Base-by-base conservation (phyloP, 2,329 filamentous ascomycete genomes). In the Pleurostoma richardsiae region DNA sequence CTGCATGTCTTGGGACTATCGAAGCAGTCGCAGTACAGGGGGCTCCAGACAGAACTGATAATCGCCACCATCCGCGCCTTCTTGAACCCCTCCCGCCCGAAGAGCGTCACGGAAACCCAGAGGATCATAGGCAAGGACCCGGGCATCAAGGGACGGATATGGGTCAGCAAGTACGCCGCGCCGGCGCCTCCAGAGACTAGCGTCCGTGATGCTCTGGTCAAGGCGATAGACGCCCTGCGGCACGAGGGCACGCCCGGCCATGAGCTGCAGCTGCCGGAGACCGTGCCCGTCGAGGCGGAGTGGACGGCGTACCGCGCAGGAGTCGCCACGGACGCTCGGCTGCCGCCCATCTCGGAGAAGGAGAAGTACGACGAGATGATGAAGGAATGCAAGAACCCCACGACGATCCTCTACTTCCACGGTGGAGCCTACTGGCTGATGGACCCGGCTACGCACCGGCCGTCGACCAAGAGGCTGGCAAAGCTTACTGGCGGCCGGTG, bases 101-200 rank as follows among this genome's bases (percentile, higher is more conserved):
- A 56, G 8, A 72, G 80, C 29, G 67, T 95, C 28, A 71, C 76
- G 1, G 76, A 81, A 50, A 67, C 78, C 5, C 92, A 96, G 65
- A 70, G 67, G 39, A 56, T 79, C n/a, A 78, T 80, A 1, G 67
- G 79, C 40, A 79, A 73, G 48, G 85, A 87, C 45, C 77, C 77
- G 0, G 82, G 80, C 0, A 72, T 95, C 59, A 90, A 88, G 60
- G 90, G 90, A 4, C 80, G 79, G 40, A 82, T 94, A 53, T 96
- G 91, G 91, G 75, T 95, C 28, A 85, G 83, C 56, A 86, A 81
- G 46, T 83, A 87, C 39, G 79, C 76, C 1, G 69, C 89, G 11
- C 78, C 81, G 0, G 68, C 69, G 3, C 86, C 84, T 0, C 71
- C 79, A 48, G 79, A 71, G 61, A 74, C 59, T 56, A 77, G 72